Evolutionary conservation across 192 early-diverging fungal species (phyloP), one percentile per base, ranked within the genome.

Genomic region (Coemansia sp.): DNA sequence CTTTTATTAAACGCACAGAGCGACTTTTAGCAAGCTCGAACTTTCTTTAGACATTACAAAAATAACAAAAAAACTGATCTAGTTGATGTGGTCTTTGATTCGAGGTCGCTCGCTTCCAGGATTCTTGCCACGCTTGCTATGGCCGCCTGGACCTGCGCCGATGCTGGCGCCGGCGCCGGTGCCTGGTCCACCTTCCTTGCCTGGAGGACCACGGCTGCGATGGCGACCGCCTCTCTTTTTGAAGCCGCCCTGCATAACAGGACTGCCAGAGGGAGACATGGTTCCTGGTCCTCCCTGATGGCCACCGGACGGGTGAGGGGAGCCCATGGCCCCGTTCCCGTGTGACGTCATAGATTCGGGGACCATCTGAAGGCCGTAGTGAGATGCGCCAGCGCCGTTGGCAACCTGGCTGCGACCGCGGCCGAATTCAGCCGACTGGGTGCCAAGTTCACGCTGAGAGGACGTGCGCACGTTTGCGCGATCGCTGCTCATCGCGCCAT

Each of bases 141-240:
- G 30, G 18, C 55, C 55, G 55, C 55, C 55, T 20, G 59, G 38
- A 5, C 63, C 69, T 12, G 42, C 42, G 8, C 42, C 42, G 42
- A 45, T 45, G 56, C 33, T n/a, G 20, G 36, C 45, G 7, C 61
- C 67, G n/a, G n/a, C n/a, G n/a, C n/a, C n/a, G n/a, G n/a, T n/a
- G n/a, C n/a, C n/a, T 4, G 28, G 20, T 14, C 55, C 40, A 31
- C 55, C 56, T 28, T 66, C 64, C 56, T 49, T 56, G 18, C 31
- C 45, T 16, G 48, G 60, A 17, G 42, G 54, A 33, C 69, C 31
- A 7, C 42, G 42, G 42, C 42, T 45, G 42, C 66, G 61, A 34
- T 66, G 57, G 14, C 70, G 75, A 14, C 42, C 42, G 62, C 20
- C 6, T 8, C 75, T 69, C 54, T 66, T 72, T 52, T 72, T 77